Percentiles rank a stretch among this genome's conserved stretches.
Conservation (phyloP, 2,329 filamentous ascomycete genomes). For the Scytalidium sp. region DNA sequence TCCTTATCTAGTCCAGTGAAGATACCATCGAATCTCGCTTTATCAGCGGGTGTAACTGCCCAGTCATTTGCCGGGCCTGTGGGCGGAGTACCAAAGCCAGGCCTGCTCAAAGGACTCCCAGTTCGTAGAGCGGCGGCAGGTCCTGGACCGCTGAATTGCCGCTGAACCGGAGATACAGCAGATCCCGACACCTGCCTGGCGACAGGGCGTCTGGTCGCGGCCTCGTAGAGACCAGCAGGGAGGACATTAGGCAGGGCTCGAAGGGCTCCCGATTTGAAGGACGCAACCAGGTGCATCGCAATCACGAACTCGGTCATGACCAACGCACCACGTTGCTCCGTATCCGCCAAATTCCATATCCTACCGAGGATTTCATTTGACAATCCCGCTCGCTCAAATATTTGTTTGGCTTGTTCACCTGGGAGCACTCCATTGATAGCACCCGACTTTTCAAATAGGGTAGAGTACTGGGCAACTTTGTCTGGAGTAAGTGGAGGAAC, state of each 20-base stretch:
- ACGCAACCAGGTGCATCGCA: conserved; percentile 94
- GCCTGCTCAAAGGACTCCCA: conserved; percentile 53
- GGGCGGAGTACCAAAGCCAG: conserved; percentile 40
- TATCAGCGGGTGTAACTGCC: conserved; percentile 80
- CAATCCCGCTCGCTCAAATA: conserved; percentile 89
- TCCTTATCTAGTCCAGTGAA: conserved; percentile 81
- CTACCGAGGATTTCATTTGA: conserved; percentile 88
- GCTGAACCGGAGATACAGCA: conserved; percentile 67
- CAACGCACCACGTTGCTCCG: conserved; percentile 84
- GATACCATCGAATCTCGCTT: conserved; percentile 81
- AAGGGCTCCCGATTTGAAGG: conserved; percentile 80
- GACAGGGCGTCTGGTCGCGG: conserved; percentile 68
- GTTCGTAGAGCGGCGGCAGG: conserved; percentile 52
- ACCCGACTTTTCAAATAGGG: conserved; percentile 87
- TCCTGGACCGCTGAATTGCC: conserved; percentile 69
- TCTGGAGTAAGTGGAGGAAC: conserved; percentile 86
- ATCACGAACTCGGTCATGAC: conserved; percentile 93
- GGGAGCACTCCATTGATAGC: conserved; percentile 74
- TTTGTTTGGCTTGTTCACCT: conserved; percentile 84
- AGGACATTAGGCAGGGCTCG: conserved; percentile 76
- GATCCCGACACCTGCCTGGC: conserved; percentile 34
- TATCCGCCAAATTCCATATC: conserved; percentile 95
- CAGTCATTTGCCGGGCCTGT: conserved; percentile 61
- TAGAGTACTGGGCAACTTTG: conserved; percentile 84
- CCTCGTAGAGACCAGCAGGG: conserved; percentile 85